These are phyloP conservation scores for Fusarium sp. DNA, from an alignment of 2,329 filamentous ascomycete genomes.

Conservation along the genomic window DNA sequence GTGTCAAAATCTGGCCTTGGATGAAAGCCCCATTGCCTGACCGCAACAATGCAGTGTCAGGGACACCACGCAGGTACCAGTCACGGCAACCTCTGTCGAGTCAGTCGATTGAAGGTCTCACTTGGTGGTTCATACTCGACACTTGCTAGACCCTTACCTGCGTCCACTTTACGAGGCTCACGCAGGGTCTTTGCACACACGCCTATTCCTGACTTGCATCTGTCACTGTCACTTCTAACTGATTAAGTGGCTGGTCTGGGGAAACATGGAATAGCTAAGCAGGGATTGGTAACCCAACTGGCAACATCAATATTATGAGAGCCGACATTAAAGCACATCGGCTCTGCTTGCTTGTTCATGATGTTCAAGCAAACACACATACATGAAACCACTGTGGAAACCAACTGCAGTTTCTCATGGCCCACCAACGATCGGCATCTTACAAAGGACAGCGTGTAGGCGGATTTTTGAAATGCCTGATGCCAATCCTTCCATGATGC, in stretches of 20 bases:
- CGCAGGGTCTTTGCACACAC: constrained; percentile 45
- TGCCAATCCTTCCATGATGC: constrained; percentile 21
- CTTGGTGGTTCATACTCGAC: constrained; percentile 26
- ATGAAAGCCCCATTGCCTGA: constrained; percentile 12
- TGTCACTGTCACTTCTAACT: constrained; percentile 41
- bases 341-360: constrained; percentile 38
- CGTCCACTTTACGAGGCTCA: constrained; percentile 46
- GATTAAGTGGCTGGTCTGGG: constrained; percentile 32
- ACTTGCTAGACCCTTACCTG: constrained; percentile 31
- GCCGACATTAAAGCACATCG: constrained; percentile 27
- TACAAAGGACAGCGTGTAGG: not conserved
- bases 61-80: constrained; percentile 48
- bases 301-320: constrained; percentile 29
- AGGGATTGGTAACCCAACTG: constrained; percentile 41
- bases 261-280: constrained; percentile 21
- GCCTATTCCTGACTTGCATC: constrained; percentile 36
- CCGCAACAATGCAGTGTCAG: constrained; percentile 41
- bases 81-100: constrained; percentile 14
- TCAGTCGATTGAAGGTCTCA: constrained; percentile 27
- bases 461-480: constrained; percentile 24
- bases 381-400: constrained; percentile 24
- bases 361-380: constrained; percentile 9
- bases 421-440: constrained; percentile 29
- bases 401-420: constrained; percentile 4
- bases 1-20: not conserved